phyloP scores from a whole-genome alignment of 2,329 filamentous ascomycete species.

The Balansia obtecta region DNA sequence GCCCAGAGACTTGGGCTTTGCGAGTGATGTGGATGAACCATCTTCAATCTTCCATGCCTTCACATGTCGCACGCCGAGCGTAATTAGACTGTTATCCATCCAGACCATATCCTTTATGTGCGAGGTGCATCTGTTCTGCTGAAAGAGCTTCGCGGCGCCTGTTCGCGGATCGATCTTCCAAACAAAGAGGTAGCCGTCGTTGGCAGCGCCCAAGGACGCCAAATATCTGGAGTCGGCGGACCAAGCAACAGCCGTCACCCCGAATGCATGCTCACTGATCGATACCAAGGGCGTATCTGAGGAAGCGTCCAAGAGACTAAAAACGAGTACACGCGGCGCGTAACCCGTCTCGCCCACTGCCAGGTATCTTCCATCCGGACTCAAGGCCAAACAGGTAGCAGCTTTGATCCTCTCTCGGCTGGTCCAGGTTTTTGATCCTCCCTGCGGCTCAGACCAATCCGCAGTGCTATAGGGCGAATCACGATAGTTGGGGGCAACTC shows the following conservation, averaged over 20 bases:
- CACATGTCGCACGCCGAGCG: constrained; percentile 79
- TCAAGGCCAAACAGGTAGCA: constrained; percentile 80
- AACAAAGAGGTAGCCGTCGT: constrained; percentile 88
- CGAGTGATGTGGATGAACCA: constrained; percentile 42
- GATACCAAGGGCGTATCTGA: constrained; percentile 74
- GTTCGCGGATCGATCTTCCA: constrained; percentile 79
- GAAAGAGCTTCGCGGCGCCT: constrained; percentile 64
- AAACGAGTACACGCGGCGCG: constrained; percentile 80
- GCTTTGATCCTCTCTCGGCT: constrained; percentile 90
- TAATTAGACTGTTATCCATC: constrained; percentile 75
- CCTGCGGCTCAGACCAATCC: constrained; percentile 49
- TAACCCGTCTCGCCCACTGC: constrained; percentile 95
- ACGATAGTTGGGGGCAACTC: constrained; percentile 33
- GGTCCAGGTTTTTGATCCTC: constrained; percentile 61
- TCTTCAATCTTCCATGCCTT: constrained; percentile 89
- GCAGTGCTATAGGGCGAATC: constrained; percentile 32
- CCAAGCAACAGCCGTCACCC: constrained; percentile 80
- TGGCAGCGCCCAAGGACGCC: constrained; percentile 75
- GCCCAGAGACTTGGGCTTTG: constrained; percentile 43
- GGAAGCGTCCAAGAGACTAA: constrained; percentile 68
- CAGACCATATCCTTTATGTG: constrained; percentile 78
- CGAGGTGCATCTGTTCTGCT: constrained; percentile 87
- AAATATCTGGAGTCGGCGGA: constrained; percentile 77
- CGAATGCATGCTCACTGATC: constrained; percentile 80
- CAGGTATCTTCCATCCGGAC: constrained; percentile 73